phyloP scores from a whole-genome alignment of 2,329 filamentous ascomycete species.

The Coniochaeta sp. region DNA sequence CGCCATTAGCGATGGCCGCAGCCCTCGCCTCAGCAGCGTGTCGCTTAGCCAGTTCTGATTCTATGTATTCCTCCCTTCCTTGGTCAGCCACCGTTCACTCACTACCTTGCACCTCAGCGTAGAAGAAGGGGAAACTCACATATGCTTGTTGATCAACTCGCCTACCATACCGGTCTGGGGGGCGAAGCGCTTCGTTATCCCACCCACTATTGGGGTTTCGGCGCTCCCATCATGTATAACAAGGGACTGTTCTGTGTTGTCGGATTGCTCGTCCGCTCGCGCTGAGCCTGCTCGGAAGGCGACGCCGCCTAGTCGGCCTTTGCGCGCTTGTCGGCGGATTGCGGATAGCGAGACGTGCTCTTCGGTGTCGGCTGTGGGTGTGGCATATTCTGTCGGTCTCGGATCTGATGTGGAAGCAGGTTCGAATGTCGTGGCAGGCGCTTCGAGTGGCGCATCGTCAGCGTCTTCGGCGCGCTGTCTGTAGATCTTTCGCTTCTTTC shows the following conservation, averaged over 20 bases:
- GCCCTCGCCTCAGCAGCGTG: conserved; percentile 32
- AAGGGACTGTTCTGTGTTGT: conserved; percentile 26
- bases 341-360: not conserved
- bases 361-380: conserved; percentile 7
- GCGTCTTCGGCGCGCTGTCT: conserved; percentile 38
- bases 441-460: conserved; percentile 12
- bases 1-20: not conserved
- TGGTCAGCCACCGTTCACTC: conserved; percentile 55
- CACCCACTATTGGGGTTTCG: conserved; percentile 20
- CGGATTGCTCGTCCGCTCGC: conserved; percentile 15
- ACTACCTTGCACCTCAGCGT: conserved; percentile 8
- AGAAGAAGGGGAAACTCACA: conserved; percentile 54
- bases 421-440: conserved; percentile 4
- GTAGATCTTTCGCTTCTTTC: conserved; percentile 55
- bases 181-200: conserved; percentile 52
- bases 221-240: conserved; percentile 26
- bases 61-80: conserved; percentile 79
- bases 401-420: not conserved
- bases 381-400: not conserved
- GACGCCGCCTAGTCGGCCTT: conserved; percentile 45
- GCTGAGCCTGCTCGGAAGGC: conserved; percentile 38
- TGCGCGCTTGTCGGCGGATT: conserved; percentile 41
- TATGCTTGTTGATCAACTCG: conserved; percentile 65
- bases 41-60: conserved; percentile 64
- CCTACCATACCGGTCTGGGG: conserved; percentile 63